phyloP scores from a whole-genome alignment of 2,329 filamentous ascomycete species.

The Colletotrichum zoysiae region DNA sequence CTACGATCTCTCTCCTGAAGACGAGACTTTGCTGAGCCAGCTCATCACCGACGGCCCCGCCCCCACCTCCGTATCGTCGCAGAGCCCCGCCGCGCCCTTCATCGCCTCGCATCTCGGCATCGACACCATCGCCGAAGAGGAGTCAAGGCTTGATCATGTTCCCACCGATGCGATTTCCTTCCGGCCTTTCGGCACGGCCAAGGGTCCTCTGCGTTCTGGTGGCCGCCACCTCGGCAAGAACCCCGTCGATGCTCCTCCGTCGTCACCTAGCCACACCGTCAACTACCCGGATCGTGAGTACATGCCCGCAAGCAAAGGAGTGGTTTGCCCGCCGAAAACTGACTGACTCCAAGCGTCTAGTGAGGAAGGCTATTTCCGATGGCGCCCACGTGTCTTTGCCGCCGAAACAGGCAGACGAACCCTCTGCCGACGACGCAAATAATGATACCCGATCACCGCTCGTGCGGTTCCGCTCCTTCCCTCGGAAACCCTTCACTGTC shows the following conservation, averaged over 20 bases:
- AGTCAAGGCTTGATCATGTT: constrained; percentile 32
- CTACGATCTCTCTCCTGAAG: constrained; percentile 61
- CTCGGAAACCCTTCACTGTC: constrained; percentile 84
- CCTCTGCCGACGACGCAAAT: constrained; percentile 42
- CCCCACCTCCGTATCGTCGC: not conserved
- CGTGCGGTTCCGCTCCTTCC: constrained; percentile 81
- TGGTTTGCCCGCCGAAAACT: constrained; percentile 52
- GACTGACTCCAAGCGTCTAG: constrained; percentile 76
- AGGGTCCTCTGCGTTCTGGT: constrained; percentile 3
- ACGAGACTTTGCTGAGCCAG: constrained; percentile 57
- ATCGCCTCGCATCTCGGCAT: constrained; percentile 30
- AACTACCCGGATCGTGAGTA: constrained; percentile 67
- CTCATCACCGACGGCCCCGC: constrained; percentile 46
- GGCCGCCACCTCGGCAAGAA: constrained; percentile 29
- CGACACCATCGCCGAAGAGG: constrained; percentile 28
- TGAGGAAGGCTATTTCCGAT: constrained; percentile 59
- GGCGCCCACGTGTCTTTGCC: constrained; percentile 37
- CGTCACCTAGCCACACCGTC: constrained; percentile 47
- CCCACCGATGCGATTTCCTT: constrained; percentile 46
- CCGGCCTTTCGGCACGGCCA: constrained; percentile 18
- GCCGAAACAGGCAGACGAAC: constrained; percentile 44
- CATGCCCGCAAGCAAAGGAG: constrained; percentile 34
- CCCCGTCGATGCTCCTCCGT: constrained; percentile 32
- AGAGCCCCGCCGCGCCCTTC: not conserved
- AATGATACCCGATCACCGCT: constrained; percentile 69